These are phyloP conservation scores for Nigrograna mackinnonii DNA, from an alignment of 2,329 filamentous ascomycete species.

Conservation along the genomic window DNA sequence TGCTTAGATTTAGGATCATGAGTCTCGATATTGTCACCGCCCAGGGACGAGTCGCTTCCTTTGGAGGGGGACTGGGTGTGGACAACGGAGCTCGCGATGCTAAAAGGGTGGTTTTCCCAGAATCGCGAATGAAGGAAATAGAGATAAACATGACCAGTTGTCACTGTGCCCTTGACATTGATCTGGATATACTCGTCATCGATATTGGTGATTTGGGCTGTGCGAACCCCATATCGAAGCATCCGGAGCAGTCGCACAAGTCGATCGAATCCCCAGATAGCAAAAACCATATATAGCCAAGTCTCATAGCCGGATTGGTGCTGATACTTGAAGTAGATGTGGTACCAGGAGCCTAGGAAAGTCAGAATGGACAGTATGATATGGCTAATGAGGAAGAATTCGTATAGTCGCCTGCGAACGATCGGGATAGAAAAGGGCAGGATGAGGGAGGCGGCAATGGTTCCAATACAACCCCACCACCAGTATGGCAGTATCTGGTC, in stretches of 20 bases:
- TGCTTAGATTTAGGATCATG: neutral
- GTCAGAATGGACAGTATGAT: conserved; percentile 50
- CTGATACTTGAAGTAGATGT: conserved; percentile 32
- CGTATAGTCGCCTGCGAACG: conserved; percentile 20
- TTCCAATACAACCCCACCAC: conserved; percentile 19
- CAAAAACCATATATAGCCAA: conserved; percentile 49
- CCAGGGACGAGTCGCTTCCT: too few species aligned
- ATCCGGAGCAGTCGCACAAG: conserved; percentile 43
- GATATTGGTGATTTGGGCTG: conserved; percentile 33
- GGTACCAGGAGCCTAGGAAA: conserved; percentile 50
- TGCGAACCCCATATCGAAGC: conserved; percentile 37
- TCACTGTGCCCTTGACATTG: conserved; percentile 39
- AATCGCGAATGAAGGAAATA: conserved; percentile 48
- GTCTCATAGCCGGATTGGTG: conserved; percentile 50
- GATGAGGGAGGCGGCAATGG: conserved; percentile 9
- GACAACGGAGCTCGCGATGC: conserved; percentile 36
- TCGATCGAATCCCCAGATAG: conserved; percentile 53
- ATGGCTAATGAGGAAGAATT: conserved; percentile 40
- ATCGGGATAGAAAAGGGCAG: conserved; percentile 6
- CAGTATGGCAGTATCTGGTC: conserved; percentile 39
- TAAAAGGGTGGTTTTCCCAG: conserved; percentile 62
- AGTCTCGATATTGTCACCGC: too few species aligned
- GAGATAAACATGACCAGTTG: conserved; percentile 45
- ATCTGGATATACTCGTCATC: conserved; percentile 41
- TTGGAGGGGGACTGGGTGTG: conserved; percentile 16